Conservation (phyloP, 176 grass and related monocot species). For the sorghum (Sorghum bicolor) region DNA sequence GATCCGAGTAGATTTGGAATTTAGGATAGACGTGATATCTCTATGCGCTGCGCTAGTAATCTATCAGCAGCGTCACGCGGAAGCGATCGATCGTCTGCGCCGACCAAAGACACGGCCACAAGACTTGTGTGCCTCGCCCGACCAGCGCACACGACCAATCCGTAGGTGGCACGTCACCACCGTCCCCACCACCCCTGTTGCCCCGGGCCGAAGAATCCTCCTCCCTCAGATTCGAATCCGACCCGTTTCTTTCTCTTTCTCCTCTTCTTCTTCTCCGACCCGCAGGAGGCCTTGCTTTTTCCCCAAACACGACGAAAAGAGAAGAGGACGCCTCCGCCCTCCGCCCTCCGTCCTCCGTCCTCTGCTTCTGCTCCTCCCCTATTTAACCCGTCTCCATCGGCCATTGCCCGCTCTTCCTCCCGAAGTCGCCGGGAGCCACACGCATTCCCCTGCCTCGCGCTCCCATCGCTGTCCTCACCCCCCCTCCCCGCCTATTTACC, state of each 20-base stretch:
- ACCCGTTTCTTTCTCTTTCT: background rate
- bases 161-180: background rate
- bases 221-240: conserved; percentile 33
- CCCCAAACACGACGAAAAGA: background rate
- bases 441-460: background rate
- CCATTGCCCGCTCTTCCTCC: background rate
- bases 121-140: background rate
- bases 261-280: background rate
- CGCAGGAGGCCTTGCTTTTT: background rate
- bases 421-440: conserved; percentile 3
- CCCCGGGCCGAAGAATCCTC: background rate
- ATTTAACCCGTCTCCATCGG: background rate
- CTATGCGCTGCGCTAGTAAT: too few relatives aligned
- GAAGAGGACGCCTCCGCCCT: background rate
- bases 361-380: background rate
- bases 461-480: background rate
- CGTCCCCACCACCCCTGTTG: background rate
- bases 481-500: background rate
- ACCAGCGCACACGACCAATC: conserved; percentile 13
- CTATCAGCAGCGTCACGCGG: background rate
- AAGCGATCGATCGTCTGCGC: background rate
- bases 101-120: background rate
- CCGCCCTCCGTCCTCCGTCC: background rate
- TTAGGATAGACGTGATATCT: background rate
- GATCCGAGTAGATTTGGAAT: background rate